Base-by-base conservation (phyloP, 1,139 yeast species). In the Candida tropicalis region DNA sequence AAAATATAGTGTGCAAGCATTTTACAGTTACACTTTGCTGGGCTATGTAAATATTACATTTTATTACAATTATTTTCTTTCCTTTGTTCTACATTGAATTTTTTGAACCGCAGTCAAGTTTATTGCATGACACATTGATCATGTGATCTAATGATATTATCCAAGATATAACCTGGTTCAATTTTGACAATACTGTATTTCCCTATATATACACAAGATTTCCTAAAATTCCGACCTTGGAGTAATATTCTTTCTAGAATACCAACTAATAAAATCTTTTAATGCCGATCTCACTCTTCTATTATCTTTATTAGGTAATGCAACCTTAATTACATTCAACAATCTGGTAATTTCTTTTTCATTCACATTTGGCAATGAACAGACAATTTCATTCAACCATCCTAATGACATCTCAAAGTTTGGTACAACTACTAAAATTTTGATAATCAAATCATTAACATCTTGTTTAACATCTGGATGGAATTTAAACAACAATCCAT, bases 231-330 rank as follows among this genome's bases (percentile, higher is more conserved):
- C 67, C 2, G 61, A 55, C 58, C 87, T 70, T 24, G 86, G 79
- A 7, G 75, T 73, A 29, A 85, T 75, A 56, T 88, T 86, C 60
- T 90, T 84, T 54, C 97, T 76, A 20, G 86, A 73, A 62, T 89
- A 91, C 88, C 96, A 87, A 43, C 77, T 79, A 32, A 88, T 81
- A 58, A 90, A 91, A 58, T 85, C 95, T 56, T 81, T 77, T 42
- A 90, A 66, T 40, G 86, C 76, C 5, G 81, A 68, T 55, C 96
- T 77, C 26, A 88, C 82, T 54, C 88, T 75, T 60, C 95, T 78
- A 59, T 74, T 82, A 63, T 89, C 95, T 55, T 81, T 84, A 34
- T 84, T 82, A 33, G 71, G 75, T 39, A 89, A 65, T 0, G 96
- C 87, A 10, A 72, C 71, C 12, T 75, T 71, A 4, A 86, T 72